Conservation (phyloP, 306 rosid genomes). For the apple (Malus domestica) region DNA sequence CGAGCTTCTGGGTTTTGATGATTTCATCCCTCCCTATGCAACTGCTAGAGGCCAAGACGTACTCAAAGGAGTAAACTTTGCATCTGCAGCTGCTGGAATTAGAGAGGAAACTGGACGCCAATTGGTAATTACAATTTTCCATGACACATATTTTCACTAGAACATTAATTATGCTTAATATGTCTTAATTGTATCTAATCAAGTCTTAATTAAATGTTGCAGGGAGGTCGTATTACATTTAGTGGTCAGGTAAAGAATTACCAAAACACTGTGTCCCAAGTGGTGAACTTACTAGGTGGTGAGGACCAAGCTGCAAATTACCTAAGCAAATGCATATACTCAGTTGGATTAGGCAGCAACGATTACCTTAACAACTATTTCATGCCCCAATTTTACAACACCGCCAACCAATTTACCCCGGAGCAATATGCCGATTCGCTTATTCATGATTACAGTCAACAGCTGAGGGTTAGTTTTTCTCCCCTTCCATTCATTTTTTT, state of each 20-base stretch:
- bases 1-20: conserved; percentile 67
- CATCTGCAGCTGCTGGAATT: conserved; percentile 97
- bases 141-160: not conserved
- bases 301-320: conserved; percentile 52
- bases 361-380: conserved; percentile 96
- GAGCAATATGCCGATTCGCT: conserved; percentile 64
- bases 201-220: not conserved
- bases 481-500: not conserved
- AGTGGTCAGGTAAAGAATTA: conserved; percentile 78
- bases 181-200: not conserved
- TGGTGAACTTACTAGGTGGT: conserved; percentile 53
- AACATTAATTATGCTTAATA: not conserved
- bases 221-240: conserved; percentile 81
- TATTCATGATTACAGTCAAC: conserved; percentile 51
- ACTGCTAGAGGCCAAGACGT: conserved; percentile 54
- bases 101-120: conserved; percentile 94
- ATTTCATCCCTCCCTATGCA: conserved; percentile 59
- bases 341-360: conserved; percentile 88
- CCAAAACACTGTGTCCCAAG: conserved; percentile 58
- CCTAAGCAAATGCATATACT: conserved; percentile 68
- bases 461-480: conserved; percentile 41
- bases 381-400: conserved; percentile 65
- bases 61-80: conserved; percentile 76
- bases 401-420: conserved; percentile 56
- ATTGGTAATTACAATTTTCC: conserved; percentile 36